Conservation (phyloP, 2,329 filamentous ascomycete species). For the Kalmusia sp. region DNA sequence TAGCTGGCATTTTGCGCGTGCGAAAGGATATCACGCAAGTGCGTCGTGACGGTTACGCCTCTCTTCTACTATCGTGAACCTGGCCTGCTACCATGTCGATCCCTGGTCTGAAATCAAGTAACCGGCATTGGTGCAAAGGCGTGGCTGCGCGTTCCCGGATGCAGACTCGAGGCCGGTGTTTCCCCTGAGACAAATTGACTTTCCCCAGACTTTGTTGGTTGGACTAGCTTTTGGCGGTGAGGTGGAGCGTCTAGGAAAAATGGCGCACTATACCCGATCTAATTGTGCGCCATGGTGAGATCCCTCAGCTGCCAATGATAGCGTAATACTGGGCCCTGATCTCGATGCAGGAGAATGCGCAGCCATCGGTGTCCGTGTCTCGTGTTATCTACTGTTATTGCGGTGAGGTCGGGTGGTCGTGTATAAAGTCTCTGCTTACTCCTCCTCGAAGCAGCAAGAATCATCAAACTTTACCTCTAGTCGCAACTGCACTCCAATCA, state of each 20-base stretch:
- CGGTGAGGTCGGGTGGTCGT: constrained; percentile 34
- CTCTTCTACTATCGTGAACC: constrained; percentile 5
- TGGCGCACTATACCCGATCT: constrained; percentile 38
- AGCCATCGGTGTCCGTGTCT: constrained; percentile 32
- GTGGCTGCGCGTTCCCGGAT: constrained; percentile 28
- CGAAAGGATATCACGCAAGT: constrained; percentile 3
- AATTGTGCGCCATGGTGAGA: constrained; percentile 31
- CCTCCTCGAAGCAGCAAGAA: constrained; percentile 30
- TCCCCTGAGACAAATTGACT: constrained; percentile 35
- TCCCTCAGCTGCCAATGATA: constrained; percentile 34
- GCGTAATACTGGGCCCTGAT: constrained; percentile 34
- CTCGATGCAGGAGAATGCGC: constrained; percentile 35
- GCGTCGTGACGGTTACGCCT: no score
- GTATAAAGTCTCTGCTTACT: constrained; percentile 41
- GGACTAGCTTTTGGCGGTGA: constrained; percentile 36
- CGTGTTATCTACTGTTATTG: constrained; percentile 37
- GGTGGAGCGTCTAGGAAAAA: constrained; percentile 36
- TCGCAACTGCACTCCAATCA: constrained; percentile 27
- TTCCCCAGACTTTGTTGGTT: constrained; percentile 38
- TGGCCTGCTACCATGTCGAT: constrained; percentile 3
- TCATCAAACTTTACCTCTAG: constrained; percentile 30
- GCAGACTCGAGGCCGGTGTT: constrained; percentile 24
- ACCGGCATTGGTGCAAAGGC: constrained; percentile 11
- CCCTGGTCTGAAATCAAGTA: constrained; percentile 9
- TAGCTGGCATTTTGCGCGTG: neutral